Percentiles rank a stretch among this genome's conserved stretches.
phyloP scores from a whole-genome alignment of 2,329 filamentous ascomycete genomes.

The Fusarium annulatum region DNA sequence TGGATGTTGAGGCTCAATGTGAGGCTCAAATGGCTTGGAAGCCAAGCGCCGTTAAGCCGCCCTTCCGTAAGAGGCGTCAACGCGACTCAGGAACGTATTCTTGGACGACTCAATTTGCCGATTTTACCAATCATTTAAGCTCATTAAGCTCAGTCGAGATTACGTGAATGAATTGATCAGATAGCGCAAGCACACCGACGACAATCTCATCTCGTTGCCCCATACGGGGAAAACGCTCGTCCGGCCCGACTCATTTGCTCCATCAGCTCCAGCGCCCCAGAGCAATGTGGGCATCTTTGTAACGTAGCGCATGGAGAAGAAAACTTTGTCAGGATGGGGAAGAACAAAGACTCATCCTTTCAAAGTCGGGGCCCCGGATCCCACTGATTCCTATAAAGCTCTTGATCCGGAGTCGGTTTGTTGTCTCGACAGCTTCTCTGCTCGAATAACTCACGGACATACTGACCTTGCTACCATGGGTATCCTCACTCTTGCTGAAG shows the following conservation, averaged over 20 bases:
- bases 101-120: neutral
- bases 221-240: constrained; percentile 28
- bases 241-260: constrained; percentile 25
- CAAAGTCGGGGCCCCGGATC: constrained; percentile 27
- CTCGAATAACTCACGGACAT: neutral
- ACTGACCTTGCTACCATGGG: constrained; percentile 31
- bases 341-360: neutral
- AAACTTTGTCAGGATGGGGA: constrained; percentile 20
- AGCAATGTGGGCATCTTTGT: constrained; percentile 16
- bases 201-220: constrained; percentile 4
- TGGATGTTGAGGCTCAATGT: constrained; percentile 12
- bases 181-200: neutral
- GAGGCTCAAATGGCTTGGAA: constrained; percentile 14
- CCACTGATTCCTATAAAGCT: constrained; percentile 15
- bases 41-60: neutral
- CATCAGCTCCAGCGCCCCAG: constrained; percentile 15
- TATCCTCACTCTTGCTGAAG: constrained; percentile 50
- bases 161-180: neutral
- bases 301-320: constrained; percentile 24
- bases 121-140: constrained; percentile 1
- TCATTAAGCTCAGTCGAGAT: neutral
- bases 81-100: neutral
- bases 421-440: neutral
- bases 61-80: neutral
- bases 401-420: neutral